Evolutionary conservation across 495 filamentous ascomycete species (phyloP).

Genomic region (Hypoxylon subgilvum): DNA sequence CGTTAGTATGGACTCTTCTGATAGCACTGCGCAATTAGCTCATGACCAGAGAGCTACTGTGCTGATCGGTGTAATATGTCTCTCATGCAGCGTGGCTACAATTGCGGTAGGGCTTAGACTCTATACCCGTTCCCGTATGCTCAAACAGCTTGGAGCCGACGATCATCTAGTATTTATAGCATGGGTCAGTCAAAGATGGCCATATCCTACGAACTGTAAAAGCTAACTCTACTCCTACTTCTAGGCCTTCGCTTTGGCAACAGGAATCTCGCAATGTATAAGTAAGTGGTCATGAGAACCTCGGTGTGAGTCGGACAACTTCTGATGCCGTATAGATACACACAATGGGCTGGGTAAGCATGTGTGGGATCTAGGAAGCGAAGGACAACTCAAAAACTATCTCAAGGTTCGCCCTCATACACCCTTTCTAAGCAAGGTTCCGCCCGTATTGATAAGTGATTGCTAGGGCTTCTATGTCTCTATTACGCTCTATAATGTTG

Average conservation of each 20-base stretch:
- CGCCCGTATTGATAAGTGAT: background rate
- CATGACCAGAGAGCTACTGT: slow-evolving; percentile 26
- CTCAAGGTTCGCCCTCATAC: slow-evolving; percentile 20
- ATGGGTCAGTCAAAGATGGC: slow-evolving; percentile 20
- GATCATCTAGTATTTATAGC: slow-evolving; percentile 44
- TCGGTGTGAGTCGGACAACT: background rate
- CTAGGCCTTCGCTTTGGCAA: slow-evolving; percentile 28
- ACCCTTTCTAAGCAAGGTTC: background rate
- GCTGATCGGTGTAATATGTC: slow-evolving; percentile 31
- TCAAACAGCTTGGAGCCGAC: slow-evolving; percentile 52
- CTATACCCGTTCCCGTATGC: slow-evolving; percentile 47
- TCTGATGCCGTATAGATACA: slow-evolving; percentile 29
- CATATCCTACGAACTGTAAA: background rate
- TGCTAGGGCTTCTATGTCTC: slow-evolving; percentile 49
- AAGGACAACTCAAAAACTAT: slow-evolving; percentile 31
- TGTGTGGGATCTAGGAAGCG: slow-evolving; percentile 32
- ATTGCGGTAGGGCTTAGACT: slow-evolving; percentile 44
- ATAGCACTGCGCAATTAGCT: background rate
- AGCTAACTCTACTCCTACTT: slow-evolving; percentile 2
- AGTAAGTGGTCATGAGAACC: slow-evolving; percentile 14
- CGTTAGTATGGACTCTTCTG: slow-evolving; percentile 23
- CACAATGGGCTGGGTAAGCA: slow-evolving; percentile 46
- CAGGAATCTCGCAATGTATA: slow-evolving; percentile 33
- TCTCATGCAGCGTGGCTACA: slow-evolving; percentile 43
- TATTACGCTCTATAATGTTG: slow-evolving; percentile 52